phyloP scores from a whole-genome alignment of 768 basidiomycete species.

The Tubosaeta brunneosetosa region DNA sequence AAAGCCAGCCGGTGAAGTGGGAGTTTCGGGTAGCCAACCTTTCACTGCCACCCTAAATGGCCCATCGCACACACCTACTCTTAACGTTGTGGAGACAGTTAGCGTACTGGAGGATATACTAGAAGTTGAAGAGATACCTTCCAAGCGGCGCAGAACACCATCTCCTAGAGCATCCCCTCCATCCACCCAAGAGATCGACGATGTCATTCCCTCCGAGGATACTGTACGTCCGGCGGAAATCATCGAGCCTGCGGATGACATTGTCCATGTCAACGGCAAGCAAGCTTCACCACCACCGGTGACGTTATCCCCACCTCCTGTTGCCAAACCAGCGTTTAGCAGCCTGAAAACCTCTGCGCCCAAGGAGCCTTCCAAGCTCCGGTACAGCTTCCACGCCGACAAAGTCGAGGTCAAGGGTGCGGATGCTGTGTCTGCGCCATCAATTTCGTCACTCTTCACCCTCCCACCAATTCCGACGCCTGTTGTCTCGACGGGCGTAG shows the following conservation, averaged over 20 bases:
- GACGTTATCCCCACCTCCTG: conserved; percentile 19
- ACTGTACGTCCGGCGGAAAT: conserved; percentile 34
- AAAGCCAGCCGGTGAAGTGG: conserved; percentile 23
- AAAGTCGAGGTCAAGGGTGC: conserved; percentile 31
- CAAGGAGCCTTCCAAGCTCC: conserved; percentile 74
- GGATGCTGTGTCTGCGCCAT: conserved; percentile 6
- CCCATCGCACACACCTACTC: conserved; percentile 1
- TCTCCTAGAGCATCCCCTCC: conserved; percentile 3
- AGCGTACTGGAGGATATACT: conserved; percentile 37
- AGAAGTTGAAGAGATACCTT: conserved; percentile 35
- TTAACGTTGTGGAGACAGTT: conserved; percentile 31
- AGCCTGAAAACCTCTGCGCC: conserved; percentile 52
- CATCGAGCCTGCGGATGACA: conserved; percentile 35
- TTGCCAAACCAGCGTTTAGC: conserved; percentile 20
- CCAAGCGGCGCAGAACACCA: conserved; percentile 48
- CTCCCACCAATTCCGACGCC: conserved; percentile 25
- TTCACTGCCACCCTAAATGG: conserved; percentile 16
- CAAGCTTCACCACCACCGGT: neutral
- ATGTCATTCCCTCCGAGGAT: conserved; percentile 24
- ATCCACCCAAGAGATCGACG: conserved; percentile 29
- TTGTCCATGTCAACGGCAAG: conserved; percentile 14
- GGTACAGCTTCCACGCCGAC: conserved; percentile 65
- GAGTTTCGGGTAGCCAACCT: conserved; percentile 5
- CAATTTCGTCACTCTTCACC: conserved; percentile 17
- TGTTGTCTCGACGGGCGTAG: neutral